Percentiles rank a stretch among this genome's conserved stretches.
Evolutionary conservation across 1,284 basidiomycete genomes (phyloP).

Genomic region (Trichosporon sp.): DNA sequence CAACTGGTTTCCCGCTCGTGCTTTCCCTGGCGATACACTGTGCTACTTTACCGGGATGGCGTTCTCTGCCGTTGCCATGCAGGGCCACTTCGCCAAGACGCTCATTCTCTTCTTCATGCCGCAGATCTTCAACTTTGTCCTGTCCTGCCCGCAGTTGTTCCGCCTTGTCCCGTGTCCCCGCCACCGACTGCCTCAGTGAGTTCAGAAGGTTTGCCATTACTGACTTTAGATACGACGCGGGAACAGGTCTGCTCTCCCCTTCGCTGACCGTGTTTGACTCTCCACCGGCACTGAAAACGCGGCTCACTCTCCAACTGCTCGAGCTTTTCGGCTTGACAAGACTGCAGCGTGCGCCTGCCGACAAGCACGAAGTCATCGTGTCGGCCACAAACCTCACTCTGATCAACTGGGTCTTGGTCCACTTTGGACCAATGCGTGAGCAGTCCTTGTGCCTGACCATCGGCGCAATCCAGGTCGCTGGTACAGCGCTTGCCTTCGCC

Average conservation of each 20-base stretch:
- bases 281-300: constrained; percentile 55
- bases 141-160: constrained; percentile 93
- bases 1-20: constrained; percentile 94
- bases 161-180: constrained; percentile 88
- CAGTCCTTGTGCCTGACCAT: constrained; percentile 67
- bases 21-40: constrained; percentile 94
- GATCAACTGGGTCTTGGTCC: constrained; percentile 72
- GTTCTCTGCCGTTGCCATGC: constrained; percentile 90
- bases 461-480: constrained; percentile 66
- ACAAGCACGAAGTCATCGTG: constrained; percentile 50
- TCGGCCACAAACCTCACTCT: constrained; percentile 82
- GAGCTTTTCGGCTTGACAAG: constrained; percentile 63
- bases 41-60: constrained; percentile 99
- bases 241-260: constrained; percentile 68
- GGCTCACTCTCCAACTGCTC: constrained; percentile 58
- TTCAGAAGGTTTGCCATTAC: constrained; percentile 4
- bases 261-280: constrained; percentile 62
- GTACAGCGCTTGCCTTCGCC: constrained; percentile 71
- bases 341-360: constrained; percentile 57
- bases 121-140: constrained; percentile 94
- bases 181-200: constrained; percentile 82
- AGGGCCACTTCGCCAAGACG: constrained; percentile 93
- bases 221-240: constrained; percentile 60
- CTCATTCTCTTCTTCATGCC: constrained; percentile 94
- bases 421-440: constrained; percentile 75